phyloP scores from a whole-genome alignment of 2,329 filamentous ascomycete genomes.

The Nemania sp. region DNA sequence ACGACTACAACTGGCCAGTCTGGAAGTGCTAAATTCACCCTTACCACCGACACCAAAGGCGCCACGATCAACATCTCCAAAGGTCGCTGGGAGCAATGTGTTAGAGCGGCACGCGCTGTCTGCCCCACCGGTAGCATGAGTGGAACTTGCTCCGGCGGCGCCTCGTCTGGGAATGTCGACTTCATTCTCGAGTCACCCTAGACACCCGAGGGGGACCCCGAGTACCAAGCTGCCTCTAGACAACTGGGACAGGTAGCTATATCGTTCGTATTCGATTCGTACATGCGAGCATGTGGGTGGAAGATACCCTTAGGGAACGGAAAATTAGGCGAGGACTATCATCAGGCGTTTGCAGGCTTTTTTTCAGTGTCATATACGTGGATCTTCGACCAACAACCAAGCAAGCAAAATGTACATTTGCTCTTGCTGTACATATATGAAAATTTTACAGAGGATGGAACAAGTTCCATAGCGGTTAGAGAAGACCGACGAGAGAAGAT shows the following conservation, averaged over 20 bases:
- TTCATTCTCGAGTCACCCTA: constrained; percentile 55
- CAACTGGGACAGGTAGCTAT: constrained; percentile 33
- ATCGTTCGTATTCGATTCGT: constrained; percentile 32
- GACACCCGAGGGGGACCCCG: background rate
- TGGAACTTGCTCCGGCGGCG: constrained; percentile 62
- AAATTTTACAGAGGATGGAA: constrained; percentile 9
- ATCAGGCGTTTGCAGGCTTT: constrained; percentile 30
- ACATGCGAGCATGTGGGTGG: constrained; percentile 36
- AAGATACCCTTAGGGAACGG: constrained; percentile 35
- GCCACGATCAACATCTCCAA: constrained; percentile 66
- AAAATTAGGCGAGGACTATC: constrained; percentile 24
- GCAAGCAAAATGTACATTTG: constrained; percentile 21
- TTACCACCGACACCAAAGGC: constrained; percentile 57
- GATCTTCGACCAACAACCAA: constrained; percentile 4
- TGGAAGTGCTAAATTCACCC: constrained; percentile 62
- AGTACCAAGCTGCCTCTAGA: constrained; percentile 6
- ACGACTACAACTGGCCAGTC: constrained; percentile 59
- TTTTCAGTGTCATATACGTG: constrained; percentile 20
- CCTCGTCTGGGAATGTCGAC: constrained; percentile 59
- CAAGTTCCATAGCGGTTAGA: background rate
- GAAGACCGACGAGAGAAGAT: constrained; percentile 13
- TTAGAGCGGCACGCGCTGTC: constrained; percentile 63
- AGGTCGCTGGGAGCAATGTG: constrained; percentile 65
- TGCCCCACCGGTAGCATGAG: constrained; percentile 63
- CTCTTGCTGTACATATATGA: constrained; percentile 36